Evolutionary conservation across 2,329 filamentous ascomycete species (phyloP).

Genomic region (Alternaria triticimaculans): DNA sequence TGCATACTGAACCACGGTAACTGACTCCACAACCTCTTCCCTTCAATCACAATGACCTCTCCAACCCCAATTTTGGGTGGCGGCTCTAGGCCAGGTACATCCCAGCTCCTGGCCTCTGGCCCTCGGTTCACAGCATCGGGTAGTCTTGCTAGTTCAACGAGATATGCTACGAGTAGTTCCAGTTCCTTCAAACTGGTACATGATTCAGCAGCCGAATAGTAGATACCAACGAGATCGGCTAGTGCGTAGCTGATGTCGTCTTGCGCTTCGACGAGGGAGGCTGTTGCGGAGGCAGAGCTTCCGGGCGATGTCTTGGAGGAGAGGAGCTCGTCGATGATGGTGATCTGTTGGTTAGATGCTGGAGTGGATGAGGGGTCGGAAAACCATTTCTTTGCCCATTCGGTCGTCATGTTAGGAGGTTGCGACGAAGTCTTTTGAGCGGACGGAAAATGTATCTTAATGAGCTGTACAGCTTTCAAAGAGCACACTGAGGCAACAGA

Average conservation of each 20-base stretch:
- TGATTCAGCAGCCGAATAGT: background rate
- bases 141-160: background rate
- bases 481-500: background rate
- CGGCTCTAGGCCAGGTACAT: background rate
- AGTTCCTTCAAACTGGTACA: background rate
- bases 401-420: background rate
- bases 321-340: background rate
- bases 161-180: background rate
- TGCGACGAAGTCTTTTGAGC: background rate
- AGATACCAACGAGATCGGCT: background rate
- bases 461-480: background rate
- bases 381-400: background rate
- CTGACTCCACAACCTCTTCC: background rate
- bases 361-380: background rate
- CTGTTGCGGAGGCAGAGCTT: background rate
- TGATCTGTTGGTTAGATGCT: background rate
- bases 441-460: background rate
- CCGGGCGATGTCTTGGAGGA: background rate
- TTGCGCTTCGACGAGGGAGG: background rate
- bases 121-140: background rate
- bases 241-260: background rate
- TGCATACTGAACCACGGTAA: background rate
- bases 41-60: background rate
- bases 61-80: background rate
- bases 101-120: background rate